A percentile compares a stretch with the other conserved stretches of the same genome.
Conservation (phyloP, 208 protist genomes). For the Phytomonas sp. region DNA sequence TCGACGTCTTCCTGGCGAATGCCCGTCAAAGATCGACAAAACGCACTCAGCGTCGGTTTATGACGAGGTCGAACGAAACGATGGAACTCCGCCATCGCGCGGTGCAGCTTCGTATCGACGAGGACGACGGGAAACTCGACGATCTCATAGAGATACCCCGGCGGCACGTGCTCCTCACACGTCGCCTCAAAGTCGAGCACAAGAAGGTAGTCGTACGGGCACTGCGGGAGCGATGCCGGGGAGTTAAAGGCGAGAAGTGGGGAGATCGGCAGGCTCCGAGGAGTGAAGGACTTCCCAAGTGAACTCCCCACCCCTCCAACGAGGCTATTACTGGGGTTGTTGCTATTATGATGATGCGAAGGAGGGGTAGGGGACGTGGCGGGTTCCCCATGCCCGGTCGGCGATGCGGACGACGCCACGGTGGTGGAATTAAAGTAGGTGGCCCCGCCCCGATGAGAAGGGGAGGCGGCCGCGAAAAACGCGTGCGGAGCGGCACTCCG, state of each 20-base stretch:
- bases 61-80: constrained; percentile 80
- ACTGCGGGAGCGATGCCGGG: constrained; percentile 18
- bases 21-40: constrained; percentile 90
- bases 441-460: constrained; percentile 23
- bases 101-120: constrained; percentile 57
- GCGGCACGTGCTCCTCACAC: constrained; percentile 68
- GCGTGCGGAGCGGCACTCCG: constrained; percentile 50
- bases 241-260: constrained; percentile 29
- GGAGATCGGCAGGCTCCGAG: constrained; percentile 34
- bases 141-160: constrained; percentile 89
- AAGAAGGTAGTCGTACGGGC: constrained; percentile 87
- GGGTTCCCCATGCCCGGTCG: not conserved
- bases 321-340: constrained; percentile 4
- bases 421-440: constrained; percentile 14
- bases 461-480: constrained; percentile 32
- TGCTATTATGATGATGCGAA: constrained; percentile 7
- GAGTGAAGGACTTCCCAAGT: not conserved
- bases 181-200: constrained; percentile 91
- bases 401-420: constrained; percentile 11
- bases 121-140: constrained; percentile 94
- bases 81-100: constrained; percentile 79
- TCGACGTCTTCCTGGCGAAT: constrained; percentile 90
- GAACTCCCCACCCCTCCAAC: not conserved
- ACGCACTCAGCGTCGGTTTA: constrained; percentile 75
- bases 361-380: constrained; percentile 5